Conservation (phyloP, 352 stramenopile species). For the Poterioochromonas sp. region DNA sequence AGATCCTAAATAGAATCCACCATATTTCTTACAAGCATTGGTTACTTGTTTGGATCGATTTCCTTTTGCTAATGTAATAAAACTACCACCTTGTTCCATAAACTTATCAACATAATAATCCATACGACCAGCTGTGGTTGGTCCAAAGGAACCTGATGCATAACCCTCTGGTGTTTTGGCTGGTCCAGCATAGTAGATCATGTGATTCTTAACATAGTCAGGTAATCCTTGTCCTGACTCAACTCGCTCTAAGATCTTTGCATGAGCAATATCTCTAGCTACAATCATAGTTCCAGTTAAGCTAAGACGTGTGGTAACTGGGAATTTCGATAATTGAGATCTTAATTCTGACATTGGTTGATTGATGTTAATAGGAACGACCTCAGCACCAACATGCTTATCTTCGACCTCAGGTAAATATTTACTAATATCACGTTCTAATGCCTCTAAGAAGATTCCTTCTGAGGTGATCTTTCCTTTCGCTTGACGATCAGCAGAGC, state of each 20-base stretch:
- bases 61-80: slow-evolving; percentile 75
- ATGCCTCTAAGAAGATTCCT: slow-evolving; percentile 71
- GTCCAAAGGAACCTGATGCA: slow-evolving; percentile 69
- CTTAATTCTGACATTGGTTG: slow-evolving; percentile 67
- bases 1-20: slow-evolving; percentile 74
- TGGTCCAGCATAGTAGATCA: slow-evolving; percentile 78
- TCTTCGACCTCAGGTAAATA: slow-evolving; percentile 66
- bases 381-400: slow-evolving; percentile 42
- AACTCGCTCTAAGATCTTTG: slow-evolving; percentile 70
- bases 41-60: slow-evolving; percentile 71
- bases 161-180: slow-evolving; percentile 76
- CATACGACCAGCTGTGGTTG: slow-evolving; percentile 74
- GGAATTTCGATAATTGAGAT: slow-evolving; percentile 58
- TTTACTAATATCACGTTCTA: slow-evolving; percentile 69
- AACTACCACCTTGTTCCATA: slow-evolving; percentile 64
- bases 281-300: slow-evolving; percentile 76
- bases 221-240: slow-evolving; percentile 67
- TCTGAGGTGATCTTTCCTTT: slow-evolving; percentile 72
- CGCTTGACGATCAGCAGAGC: slow-evolving; percentile 69
- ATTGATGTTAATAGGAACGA: slow-evolving; percentile 69
- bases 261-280: slow-evolving; percentile 75
- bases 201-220: slow-evolving; percentile 75
- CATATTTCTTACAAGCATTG: slow-evolving; percentile 73
- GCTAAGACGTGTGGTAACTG: slow-evolving; percentile 63
- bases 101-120: slow-evolving; percentile 74